Evolutionary conservation across 2,329 filamentous ascomycete species (phyloP).

Genomic region (Microascus cirrosus): DNA sequence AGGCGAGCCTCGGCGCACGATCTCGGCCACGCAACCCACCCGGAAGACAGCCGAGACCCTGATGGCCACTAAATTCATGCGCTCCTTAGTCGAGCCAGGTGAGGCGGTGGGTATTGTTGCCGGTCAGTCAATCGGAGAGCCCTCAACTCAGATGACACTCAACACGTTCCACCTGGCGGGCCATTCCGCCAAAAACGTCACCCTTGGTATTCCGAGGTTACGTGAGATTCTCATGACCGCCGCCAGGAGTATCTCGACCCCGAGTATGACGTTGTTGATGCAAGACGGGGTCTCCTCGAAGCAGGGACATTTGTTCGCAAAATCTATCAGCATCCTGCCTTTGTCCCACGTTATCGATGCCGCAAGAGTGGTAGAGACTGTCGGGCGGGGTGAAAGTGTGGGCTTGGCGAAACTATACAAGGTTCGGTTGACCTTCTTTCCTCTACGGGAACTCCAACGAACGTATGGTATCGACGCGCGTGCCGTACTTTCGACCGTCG

Average conservation of each 20-base stretch:
- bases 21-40: constrained; percentile 21
- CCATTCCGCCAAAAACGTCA: constrained; percentile 97
- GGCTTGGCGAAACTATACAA: constrained; percentile 75
- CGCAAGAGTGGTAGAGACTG: constrained; percentile 67
- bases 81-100: constrained; percentile 83
- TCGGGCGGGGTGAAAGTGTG: constrained; percentile 59
- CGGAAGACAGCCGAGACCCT: constrained; percentile 74
- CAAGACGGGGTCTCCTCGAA: constrained; percentile 59
- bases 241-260: constrained; percentile 78
- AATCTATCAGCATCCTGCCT: constrained; percentile 79
- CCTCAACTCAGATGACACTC: constrained; percentile 97
- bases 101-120: constrained; percentile 96
- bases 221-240: constrained; percentile 98
- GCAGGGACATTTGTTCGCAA: constrained; percentile 71
- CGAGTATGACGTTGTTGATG: constrained; percentile 75
- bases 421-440: constrained; percentile 74
- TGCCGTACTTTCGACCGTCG: constrained; percentile 72
- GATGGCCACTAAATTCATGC: constrained; percentile 85
- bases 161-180: constrained; percentile 99
- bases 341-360: constrained; percentile 76
- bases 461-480: constrained; percentile 73
- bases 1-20: constrained; percentile 18
- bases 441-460: constrained; percentile 67
- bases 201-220: constrained; percentile 90
- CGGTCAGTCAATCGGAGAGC: constrained; percentile 91